These are phyloP conservation scores for Globisporangium barbulae DNA, from an alignment of 352 stramenopile species.

Conservation along the genomic window DNA sequence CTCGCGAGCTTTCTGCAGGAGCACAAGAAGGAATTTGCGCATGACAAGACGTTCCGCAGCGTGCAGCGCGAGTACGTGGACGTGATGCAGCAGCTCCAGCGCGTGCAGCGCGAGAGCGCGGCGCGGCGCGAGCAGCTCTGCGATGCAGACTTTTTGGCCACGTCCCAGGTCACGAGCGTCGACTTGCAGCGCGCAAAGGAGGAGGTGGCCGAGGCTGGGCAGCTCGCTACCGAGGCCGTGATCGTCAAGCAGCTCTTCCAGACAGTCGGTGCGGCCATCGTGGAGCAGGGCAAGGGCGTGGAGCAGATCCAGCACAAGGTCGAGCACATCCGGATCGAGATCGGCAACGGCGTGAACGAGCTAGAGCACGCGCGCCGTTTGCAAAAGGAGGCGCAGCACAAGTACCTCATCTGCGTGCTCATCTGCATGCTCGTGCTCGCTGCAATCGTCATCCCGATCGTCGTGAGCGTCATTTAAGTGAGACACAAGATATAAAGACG, in stretches of 20 bases:
- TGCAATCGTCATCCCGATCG: conserved; percentile 50
- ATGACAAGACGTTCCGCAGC: conserved; percentile 44
- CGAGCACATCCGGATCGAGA: conserved; percentile 67
- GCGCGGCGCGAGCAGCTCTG: conserved; percentile 59
- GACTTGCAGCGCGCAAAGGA: conserved; percentile 79
- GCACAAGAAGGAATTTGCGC: conserved; percentile 46
- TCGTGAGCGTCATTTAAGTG: conserved; percentile 31
- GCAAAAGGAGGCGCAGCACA: conserved; percentile 59
- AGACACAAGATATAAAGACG: background rate
- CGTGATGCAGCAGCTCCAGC: conserved; percentile 71
- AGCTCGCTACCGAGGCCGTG: conserved; percentile 60
- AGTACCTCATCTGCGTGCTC: conserved; percentile 43
- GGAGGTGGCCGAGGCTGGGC: conserved; percentile 59
- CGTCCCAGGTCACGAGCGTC: conserved; percentile 49
- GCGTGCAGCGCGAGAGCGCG: conserved; percentile 48
- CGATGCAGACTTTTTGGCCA: conserved; percentile 64
- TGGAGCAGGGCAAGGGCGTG: conserved; percentile 63
- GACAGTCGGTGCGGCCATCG: conserved; percentile 57
- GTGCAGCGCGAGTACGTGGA: conserved; percentile 60
- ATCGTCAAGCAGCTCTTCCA: conserved; percentile 70
- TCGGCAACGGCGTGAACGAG: conserved; percentile 68
- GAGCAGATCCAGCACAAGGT: conserved; percentile 75
- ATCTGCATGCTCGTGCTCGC: conserved; percentile 16
- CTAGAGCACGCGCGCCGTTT: conserved; percentile 57
- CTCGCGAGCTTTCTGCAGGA: conserved; percentile 60